phyloP scores from a whole-genome alignment of 345 rosid genomes.

The Arabidopsis arenosa region DNA sequence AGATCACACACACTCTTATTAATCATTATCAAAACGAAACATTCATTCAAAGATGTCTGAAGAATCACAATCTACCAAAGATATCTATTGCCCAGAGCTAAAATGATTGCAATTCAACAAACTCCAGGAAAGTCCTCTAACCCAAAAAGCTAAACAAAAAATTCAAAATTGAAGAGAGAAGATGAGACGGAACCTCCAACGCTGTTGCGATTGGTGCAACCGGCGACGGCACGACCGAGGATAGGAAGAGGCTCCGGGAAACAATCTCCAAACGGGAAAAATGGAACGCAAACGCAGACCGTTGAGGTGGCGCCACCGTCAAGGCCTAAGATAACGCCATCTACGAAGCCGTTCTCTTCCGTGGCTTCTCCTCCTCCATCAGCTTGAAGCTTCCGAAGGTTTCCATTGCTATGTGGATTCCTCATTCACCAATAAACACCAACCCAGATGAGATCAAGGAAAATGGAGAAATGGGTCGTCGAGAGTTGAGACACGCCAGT shows the following conservation, averaged over 20 bases:
- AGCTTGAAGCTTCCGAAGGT: background rate
- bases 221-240: constrained; percentile 44
- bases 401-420: constrained; percentile 40
- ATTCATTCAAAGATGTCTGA: constrained; percentile 15
- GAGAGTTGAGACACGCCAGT: background rate
- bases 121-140: background rate
- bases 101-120: background rate
- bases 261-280: constrained; percentile 22
- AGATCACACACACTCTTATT: background rate
- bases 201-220: constrained; percentile 49
- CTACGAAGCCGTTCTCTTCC: constrained; percentile 36
- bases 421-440: constrained; percentile 24
- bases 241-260: constrained; percentile 44
- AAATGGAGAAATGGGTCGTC: constrained; percentile 33
- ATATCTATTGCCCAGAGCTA: background rate
- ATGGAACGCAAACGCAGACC: constrained; percentile 48
- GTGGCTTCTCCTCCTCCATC: constrained; percentile 8
- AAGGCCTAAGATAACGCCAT: constrained; percentile 44
- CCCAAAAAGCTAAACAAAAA: background rate
- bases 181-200: constrained; percentile 45
- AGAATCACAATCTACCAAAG: background rate
- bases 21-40: background rate
- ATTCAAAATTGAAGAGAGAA: constrained; percentile 7
- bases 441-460: constrained; percentile 42
- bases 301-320: constrained; percentile 54